Base-by-base conservation (phyloP, 176 grass and related monocot genomes). In the Carex parvula region DNA sequence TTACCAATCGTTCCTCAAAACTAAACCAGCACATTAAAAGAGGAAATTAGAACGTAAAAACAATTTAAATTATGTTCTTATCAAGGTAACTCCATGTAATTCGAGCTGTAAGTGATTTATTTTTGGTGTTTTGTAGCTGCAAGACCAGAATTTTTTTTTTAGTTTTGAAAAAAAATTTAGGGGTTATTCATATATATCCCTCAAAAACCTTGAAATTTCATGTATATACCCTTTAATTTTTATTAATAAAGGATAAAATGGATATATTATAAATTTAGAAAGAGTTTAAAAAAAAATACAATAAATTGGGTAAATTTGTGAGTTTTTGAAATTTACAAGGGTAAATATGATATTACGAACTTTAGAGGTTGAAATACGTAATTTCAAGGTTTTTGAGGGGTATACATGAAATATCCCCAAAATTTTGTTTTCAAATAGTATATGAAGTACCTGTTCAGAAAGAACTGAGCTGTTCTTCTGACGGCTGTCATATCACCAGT, bases 401-500 rank as follows among this genome's bases (percentile, higher is more conserved):
- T 44, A 44, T 8, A 1, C 6, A 44, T 44, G 41, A 44, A 44
- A 44, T 44, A 1, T 7, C 13, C 12, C 12, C 12, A 69, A 77
- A 66, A 30, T 78, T 14, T 78, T 56, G 2, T 56, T 55, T 1
- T 9, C 50, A 10, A 58, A 21, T 20, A 24, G 59, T 63, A 41
- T 66, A n/a, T 7, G 58, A 71, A 87, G 18, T 83, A 95, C 96
- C 89, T 98, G 86, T 86, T 88, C 57, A 98, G 89, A 78, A 98
- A 98, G 84, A 98, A 98, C 78, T 90, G 89, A 89, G 96, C 93
- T 83, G 93, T 98, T 91, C 96, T 89, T 90, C 96, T 98, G 64
- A 98, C 96, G 84, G 96, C 96, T 52, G 96, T 98, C 96, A 98
- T 95, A 85, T 98, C 96, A 30, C 96, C 93, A 29, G 92, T 98